Conservation (phyloP, 495 filamentous ascomycete genomes). For the Penicillium bovifimosum region DNA sequence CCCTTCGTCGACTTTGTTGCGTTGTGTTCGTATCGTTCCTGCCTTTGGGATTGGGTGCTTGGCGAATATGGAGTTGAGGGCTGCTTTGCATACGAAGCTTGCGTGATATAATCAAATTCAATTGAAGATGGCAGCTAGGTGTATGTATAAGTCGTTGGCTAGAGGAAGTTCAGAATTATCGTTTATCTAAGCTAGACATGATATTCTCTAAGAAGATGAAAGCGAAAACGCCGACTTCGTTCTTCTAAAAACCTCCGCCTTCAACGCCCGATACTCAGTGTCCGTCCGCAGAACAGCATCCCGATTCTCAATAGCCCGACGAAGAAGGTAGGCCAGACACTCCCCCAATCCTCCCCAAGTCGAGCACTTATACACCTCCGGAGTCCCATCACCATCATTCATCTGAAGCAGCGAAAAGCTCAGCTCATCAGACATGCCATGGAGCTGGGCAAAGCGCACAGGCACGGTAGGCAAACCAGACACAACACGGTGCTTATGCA, state of each 20-base stretch:
- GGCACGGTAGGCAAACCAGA: slow-evolving; percentile 30
- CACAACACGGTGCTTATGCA: slow-evolving; percentile 27
- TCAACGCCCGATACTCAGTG: slow-evolving; percentile 64
- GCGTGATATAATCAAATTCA: not conserved
- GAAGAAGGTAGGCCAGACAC: slow-evolving; percentile 83
- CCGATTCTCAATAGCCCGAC: slow-evolving; percentile 81
- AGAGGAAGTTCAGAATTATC: no score
- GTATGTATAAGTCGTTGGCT: no score
- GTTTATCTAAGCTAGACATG: no score
- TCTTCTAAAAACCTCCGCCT: slow-evolving; percentile 58
- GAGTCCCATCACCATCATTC: slow-evolving; percentile 35
- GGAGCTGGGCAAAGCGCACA: slow-evolving; percentile 56
- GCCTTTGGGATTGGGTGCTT: slow-evolving; percentile 34
- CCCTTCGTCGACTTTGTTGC: slow-evolving; percentile 22
- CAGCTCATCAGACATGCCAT: slow-evolving; percentile 92
- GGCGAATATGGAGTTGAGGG: slow-evolving; percentile 26
- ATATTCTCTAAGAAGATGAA: not conserved
- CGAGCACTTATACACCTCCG: slow-evolving; percentile 73
- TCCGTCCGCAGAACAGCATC: slow-evolving; percentile 73
- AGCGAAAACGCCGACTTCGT: slow-evolving; percentile 21
- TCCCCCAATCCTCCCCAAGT: slow-evolving; percentile 82
- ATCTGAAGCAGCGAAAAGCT: slow-evolving; percentile 64
- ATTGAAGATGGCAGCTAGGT: no score
- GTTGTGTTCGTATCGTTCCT: slow-evolving; percentile 32
- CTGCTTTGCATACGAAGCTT: slow-evolving; percentile 18